These are phyloP conservation scores for Aristolochia californica DNA, from an alignment of 164 flowering plant genomes.

Conservation along the genomic window DNA sequence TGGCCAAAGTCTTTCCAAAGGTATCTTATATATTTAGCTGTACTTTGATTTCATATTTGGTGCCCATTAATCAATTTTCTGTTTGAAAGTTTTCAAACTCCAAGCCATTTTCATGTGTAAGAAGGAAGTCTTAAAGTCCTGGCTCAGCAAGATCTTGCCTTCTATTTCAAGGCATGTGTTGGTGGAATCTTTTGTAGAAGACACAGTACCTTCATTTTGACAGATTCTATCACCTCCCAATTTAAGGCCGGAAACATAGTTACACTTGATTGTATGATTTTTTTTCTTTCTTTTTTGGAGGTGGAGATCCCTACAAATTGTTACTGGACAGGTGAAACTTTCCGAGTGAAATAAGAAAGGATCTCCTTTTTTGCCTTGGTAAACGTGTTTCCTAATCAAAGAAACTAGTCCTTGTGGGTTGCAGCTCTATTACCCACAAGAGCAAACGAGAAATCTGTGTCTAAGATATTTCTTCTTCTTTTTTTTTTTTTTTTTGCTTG, in stretches of 20 bases:
- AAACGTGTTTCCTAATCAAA: too few species aligned
- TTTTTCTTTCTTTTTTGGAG: neutral
- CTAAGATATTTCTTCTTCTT: too few species aligned
- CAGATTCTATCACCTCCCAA: constrained; percentile 78
- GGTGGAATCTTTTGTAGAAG: constrained; percentile 57
- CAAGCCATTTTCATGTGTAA: constrained; percentile 48
- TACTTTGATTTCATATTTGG: neutral
- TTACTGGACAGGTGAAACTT: too few species aligned
- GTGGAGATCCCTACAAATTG: too few species aligned
- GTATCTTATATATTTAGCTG: constrained; percentile 24
- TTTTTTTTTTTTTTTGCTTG: too few species aligned
- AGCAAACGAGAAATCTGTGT: too few species aligned
- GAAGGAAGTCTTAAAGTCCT: constrained; percentile 54
- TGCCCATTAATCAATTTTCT: neutral
- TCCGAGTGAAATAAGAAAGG: too few species aligned
- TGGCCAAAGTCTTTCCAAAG: constrained; percentile 95
- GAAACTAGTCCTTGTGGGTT: too few species aligned
- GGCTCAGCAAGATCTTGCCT: constrained; percentile 65
- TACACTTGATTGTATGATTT: neutral
- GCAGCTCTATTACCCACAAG: too few species aligned
- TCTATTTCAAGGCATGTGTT: constrained; percentile 77
- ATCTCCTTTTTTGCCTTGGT: too few species aligned
- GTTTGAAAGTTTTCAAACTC: constrained; percentile 32
- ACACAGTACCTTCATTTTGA: constrained; percentile 53
- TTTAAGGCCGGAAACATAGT: constrained; percentile 63